Percentiles rank a stretch among this genome's conserved stretches.
phyloP scores from a whole-genome alignment of 2,329 filamentous ascomycete species.

The Penicillium sp. region DNA sequence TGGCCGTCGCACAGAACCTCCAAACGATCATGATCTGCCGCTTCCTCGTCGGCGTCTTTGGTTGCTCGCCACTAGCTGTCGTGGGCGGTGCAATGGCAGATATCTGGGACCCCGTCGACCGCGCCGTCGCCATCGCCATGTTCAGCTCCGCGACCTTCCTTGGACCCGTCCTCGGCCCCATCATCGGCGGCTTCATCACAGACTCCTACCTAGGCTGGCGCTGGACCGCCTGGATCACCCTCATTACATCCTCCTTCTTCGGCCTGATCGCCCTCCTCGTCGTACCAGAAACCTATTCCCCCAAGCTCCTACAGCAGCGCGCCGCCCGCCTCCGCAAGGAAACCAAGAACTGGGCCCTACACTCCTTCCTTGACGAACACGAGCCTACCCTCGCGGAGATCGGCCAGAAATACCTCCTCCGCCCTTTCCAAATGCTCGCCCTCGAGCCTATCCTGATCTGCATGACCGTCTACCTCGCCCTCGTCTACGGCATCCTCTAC shows the following conservation, averaged over 20 bases:
- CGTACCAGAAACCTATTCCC: conserved; percentile 55
- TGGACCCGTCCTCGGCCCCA: conserved; percentile 52
- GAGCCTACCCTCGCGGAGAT: conserved; percentile 42
- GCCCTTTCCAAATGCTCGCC: conserved; percentile 50
- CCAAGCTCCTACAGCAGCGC: conserved; percentile 51
- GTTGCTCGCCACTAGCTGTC: conserved; percentile 52
- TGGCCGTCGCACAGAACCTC: conserved; percentile 54
- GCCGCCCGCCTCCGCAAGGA: conserved; percentile 51
- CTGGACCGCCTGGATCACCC: conserved; percentile 60
- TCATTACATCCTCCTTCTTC: conserved; percentile 51
- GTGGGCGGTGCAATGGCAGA: conserved; percentile 54
- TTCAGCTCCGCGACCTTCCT: conserved; percentile 52
- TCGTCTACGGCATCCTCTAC: conserved; percentile 42
- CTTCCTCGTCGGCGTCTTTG: conserved; percentile 56
- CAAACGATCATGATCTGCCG: conserved; percentile 55
- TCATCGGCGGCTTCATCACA: conserved; percentile 55
- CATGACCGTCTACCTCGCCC: conserved; percentile 48
- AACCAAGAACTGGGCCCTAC: conserved; percentile 51
- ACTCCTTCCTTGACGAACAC: conserved; percentile 49
- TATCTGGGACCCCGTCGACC: conserved; percentile 51
- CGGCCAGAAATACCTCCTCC: conserved; percentile 47
- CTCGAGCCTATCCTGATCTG: conserved; percentile 52
- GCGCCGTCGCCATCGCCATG: conserved; percentile 50
- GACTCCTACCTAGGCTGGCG: conserved; percentile 57
- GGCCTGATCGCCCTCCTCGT: conserved; percentile 47